Evolutionary conservation across 148 eudicot species (phyloP).

Genomic region (Rhododendron williamsianum): DNA sequence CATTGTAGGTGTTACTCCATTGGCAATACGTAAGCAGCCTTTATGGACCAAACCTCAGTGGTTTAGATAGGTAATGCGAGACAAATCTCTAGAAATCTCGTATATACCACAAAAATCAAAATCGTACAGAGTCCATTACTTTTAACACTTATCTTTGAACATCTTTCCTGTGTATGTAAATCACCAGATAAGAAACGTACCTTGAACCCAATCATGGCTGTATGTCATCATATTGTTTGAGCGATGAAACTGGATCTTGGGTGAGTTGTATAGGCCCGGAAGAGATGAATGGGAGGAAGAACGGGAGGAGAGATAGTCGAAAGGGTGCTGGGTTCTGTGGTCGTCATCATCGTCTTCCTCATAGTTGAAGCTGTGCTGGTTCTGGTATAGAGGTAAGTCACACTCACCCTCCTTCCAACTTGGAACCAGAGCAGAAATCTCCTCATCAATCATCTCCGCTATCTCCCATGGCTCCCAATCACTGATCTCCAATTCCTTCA

Average conservation of each 20-base stretch:
- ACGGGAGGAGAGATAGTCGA: conserved; percentile 21
- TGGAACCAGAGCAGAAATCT: conserved; percentile 39
- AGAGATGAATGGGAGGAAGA: conserved; percentile 39
- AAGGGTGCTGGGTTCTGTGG: conserved; percentile 20
- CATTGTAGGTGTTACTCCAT: not conserved
- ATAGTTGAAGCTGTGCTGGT: conserved; percentile 41
- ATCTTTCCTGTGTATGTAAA: not conserved
- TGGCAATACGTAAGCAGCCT: not conserved
- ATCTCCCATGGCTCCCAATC: conserved; percentile 46
- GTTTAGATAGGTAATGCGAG: not conserved
- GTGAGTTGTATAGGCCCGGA: conserved; percentile 17
- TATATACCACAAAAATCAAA: conserved; percentile 38
- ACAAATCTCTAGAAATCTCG: conserved; percentile 23
- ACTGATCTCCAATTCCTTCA: conserved; percentile 44
- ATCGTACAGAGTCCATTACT: conserved; percentile 13
- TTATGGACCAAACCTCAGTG: not conserved
- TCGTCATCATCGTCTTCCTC: conserved; percentile 39
- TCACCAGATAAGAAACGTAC: conserved; percentile 6
- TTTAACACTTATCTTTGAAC: not conserved
- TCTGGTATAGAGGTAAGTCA: conserved; percentile 20
- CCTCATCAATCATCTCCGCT: conserved; percentile 44
- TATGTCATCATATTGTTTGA: conserved; percentile 27
- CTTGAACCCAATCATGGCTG: conserved; percentile 30
- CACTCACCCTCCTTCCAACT: conserved; percentile 25
- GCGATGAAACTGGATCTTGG: conserved; percentile 11